Base-by-base conservation (phyloP, 192 early-diverging fungal species). In the Coemansia reversa region DNA sequence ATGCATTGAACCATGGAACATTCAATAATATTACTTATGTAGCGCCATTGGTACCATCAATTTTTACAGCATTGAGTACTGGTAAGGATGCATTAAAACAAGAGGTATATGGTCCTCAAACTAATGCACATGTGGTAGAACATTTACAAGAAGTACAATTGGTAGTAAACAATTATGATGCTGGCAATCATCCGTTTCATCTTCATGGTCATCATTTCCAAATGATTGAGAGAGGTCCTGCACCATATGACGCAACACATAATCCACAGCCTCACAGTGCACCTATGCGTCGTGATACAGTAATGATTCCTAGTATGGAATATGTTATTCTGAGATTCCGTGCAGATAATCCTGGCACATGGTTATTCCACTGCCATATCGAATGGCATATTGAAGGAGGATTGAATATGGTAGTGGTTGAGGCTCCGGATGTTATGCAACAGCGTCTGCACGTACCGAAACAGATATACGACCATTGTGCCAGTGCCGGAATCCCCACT, bases 341-440 rank as follows among this genome's bases (percentile, higher is more conserved):
- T 27, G 89, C 90, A 8, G 87, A 93, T 69, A 94, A 94, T 75
- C 89, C 91, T 11, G 92, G 92, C 49, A 81, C 84, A 11, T 93
- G 90, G 91, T 70, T 91, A 55, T 85, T 93, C 83, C 94, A 94
- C 77, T 96, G 94, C 78, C 94, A 94, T 66, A 75, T 75, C 3
- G 74, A 79, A 32, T 85, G 72, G 75, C 83, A 84, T 33, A 77
- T 92, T 54, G 81, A 85, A 60, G 75, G 86, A 54, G 93, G 93
- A 42, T 83, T 95, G 45, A 88, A 84, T 27, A 85, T 85, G 53
- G 75, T 83, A 7, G 67, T 93, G 64, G 69, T 93, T 52, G 90
- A 90, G 75, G 88, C 88, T n/a, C 90, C 91, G 16, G 85, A 85
- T 39, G 55, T 84, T 23, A 83, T 86, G 66, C 84, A 86, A 62